These are phyloP conservation scores for Dacryopinax spathularia DNA, from an alignment of 768 basidiomycete genomes.

Conservation along the genomic window DNA sequence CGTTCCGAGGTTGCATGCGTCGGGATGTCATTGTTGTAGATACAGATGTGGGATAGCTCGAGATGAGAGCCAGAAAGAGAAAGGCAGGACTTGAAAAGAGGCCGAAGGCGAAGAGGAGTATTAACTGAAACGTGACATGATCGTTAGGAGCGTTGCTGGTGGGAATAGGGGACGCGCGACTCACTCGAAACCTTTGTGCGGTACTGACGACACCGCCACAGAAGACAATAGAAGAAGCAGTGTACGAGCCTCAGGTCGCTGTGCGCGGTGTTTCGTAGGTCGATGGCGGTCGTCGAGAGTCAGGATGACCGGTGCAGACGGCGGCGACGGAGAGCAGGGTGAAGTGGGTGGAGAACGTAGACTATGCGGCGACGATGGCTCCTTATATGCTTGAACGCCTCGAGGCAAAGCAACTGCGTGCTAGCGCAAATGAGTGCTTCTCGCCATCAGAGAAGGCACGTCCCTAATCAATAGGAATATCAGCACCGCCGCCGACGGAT, in stretches of 20 bases:
- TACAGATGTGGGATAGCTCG: not conserved
- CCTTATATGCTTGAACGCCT: not conserved
- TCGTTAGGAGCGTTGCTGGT: not conserved
- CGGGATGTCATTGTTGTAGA: not conserved
- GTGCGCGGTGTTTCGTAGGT: not conserved
- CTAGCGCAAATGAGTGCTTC: not conserved
- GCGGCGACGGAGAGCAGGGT: not conserved
- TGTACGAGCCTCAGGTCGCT: not conserved
- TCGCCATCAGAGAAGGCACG: not conserved
- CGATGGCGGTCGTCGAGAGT: not conserved
- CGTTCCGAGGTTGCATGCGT: not conserved
- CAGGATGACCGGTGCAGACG: not conserved
- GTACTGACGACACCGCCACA: not conserved
- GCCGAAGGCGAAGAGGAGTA: not conserved
- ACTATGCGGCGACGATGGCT: not conserved
- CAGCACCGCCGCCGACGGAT: not conserved
- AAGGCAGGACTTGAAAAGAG: not conserved
- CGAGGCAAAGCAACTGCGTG: not conserved
- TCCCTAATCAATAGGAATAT: not conserved
- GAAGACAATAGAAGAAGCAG: not conserved
- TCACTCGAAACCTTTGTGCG: not conserved
- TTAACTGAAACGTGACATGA: conserved; percentile 2
- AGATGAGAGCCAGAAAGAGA: not conserved
- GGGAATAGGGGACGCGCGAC: not conserved
- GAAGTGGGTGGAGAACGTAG: not conserved